Base-by-base conservation (phyloP, 208 protist genomes). In the Kentomonas sorsogonicus region DNA sequence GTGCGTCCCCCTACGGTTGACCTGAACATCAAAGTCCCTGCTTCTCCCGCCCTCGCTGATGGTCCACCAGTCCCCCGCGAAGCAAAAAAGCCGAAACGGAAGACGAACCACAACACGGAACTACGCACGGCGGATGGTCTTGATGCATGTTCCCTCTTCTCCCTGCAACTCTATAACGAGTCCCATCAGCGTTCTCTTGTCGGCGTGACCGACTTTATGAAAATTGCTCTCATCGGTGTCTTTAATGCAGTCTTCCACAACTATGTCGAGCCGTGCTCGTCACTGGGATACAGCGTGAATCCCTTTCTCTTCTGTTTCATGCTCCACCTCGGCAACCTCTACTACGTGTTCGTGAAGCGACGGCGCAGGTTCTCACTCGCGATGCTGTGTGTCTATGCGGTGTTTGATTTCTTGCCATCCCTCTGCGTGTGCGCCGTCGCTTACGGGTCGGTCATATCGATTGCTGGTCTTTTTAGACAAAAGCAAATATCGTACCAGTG, bases 331-430 rank as follows among this genome's bases (percentile, higher is more conserved):
- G 30, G 48, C 22, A 66, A 59, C 36, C 40, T 92, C 25, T 60
- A 71, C 45, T 50, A 46, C 6, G 23, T 84, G 22, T 72, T 72
- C 53, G 22, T 66, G 41, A 51, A 58, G 15, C 56, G 47, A 34
- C 45, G 48, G 31, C 43, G 46, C 2, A 72, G 53, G 39, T 38
- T 85, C 43, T 70, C 45, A 38, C 25, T 65, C 9, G 45, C 78
- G 20, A 70, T 77, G 68, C 53, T 89, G 25, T 30, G 75, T n/a
- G 66, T 83, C 7, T 93, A 93, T 57, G 54, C 77, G 9, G 15
- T 70, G 23, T 66, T 82, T 23, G 86, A 93, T 43, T 16, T 77
- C 13, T 27, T 86, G 9, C 86, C 86, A 11, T 93, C 86, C 2
- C 56, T 87, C 0, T 55, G 75, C 0, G 33, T 83, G 10, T 44